Conservation (phyloP, 768 basidiomycete genomes). For the Mrakia gelida region DNA sequence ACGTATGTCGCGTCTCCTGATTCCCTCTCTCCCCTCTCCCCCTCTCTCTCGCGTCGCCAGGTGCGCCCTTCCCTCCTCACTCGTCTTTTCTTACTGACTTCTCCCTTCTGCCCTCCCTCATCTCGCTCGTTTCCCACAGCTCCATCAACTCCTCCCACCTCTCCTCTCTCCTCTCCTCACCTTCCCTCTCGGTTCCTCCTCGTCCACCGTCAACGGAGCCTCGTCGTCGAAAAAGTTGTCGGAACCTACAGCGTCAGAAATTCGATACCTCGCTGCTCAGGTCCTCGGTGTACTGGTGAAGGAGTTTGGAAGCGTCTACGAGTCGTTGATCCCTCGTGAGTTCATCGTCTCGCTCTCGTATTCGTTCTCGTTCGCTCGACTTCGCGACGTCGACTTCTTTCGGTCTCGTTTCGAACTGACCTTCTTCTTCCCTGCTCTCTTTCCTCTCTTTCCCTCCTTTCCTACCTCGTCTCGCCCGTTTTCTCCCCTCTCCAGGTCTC, state of each 20-base stretch:
- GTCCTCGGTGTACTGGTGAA: slow-evolving; percentile 65
- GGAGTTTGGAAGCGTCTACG: slow-evolving; percentile 40
- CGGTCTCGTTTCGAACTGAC: background rate
- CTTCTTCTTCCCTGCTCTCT: slow-evolving; percentile 47
- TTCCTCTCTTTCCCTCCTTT: slow-evolving; percentile 42
- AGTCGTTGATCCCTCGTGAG: slow-evolving; percentile 43
- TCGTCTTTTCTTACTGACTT: background rate
- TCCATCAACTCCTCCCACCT: slow-evolving; percentile 92
- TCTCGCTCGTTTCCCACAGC: slow-evolving; percentile 49
- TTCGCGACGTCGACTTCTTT: slow-evolving; percentile 4
- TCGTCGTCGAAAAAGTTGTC: slow-evolving; percentile 24
- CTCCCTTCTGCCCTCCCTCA: background rate
- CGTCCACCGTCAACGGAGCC: slow-evolving; percentile 47
- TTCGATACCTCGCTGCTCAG: slow-evolving; percentile 76
- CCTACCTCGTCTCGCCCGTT: slow-evolving; percentile 34
- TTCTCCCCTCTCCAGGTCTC: slow-evolving; percentile 80
- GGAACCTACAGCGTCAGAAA: slow-evolving; percentile 43
- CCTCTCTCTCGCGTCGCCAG: background rate
- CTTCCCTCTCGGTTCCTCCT: slow-evolving; percentile 68
- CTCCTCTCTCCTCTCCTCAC: slow-evolving; percentile 87
- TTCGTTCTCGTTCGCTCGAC: background rate
- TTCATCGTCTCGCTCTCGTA: background rate
- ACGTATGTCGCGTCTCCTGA: slow-evolving; percentile 55
- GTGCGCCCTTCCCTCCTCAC: background rate
- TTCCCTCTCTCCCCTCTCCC: background rate